phyloP scores from a whole-genome alignment of 2,329 filamentous ascomycete genomes.

The Calonectria crousiana region DNA sequence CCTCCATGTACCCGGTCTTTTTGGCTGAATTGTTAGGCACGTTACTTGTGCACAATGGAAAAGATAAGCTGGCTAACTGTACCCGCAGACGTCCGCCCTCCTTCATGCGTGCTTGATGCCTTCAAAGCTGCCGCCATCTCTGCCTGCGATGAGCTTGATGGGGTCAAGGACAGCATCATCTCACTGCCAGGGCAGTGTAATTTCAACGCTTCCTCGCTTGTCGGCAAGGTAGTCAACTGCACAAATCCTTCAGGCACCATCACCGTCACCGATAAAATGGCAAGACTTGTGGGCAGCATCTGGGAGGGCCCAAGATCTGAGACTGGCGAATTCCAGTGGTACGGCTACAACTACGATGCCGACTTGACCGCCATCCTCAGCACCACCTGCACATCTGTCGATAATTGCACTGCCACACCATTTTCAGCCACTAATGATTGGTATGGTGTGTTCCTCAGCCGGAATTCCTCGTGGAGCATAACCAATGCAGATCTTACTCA shows the following conservation, averaged over 20 bases:
- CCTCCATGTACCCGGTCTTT: slow-evolving; percentile 25
- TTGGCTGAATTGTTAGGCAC: slow-evolving; percentile 33
- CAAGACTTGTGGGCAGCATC: neutral
- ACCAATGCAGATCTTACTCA: neutral
- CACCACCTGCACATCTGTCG: neutral
- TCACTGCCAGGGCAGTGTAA: slow-evolving; percentile 55
- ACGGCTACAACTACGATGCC: neutral
- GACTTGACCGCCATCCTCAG: neutral
- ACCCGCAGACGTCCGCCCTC: neutral
- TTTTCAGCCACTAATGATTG: neutral
- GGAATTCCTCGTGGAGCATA: neutral
- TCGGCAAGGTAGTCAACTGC: slow-evolving; percentile 1
- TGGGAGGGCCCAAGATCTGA: slow-evolving; percentile 2
- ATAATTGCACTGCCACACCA: neutral
- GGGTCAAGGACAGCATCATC: slow-evolving; percentile 61
- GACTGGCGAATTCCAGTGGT: slow-evolving; percentile 5
- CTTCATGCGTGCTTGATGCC: slow-evolving; percentile 40
- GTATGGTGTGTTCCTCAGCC: neutral
- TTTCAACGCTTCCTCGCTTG: slow-evolving; percentile 40
- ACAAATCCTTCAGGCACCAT: neutral
- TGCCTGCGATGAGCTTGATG: slow-evolving; percentile 63
- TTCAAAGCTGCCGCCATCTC: slow-evolving; percentile 54
- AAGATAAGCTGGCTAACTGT: neutral
- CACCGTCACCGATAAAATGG: neutral
- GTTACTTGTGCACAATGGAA: neutral